A percentile compares a stretch with the other conserved stretches of the same genome.
Evolutionary conservation across 352 stramenopile species (phyloP).

Genomic region (Globisporangium nagaii): DNA sequence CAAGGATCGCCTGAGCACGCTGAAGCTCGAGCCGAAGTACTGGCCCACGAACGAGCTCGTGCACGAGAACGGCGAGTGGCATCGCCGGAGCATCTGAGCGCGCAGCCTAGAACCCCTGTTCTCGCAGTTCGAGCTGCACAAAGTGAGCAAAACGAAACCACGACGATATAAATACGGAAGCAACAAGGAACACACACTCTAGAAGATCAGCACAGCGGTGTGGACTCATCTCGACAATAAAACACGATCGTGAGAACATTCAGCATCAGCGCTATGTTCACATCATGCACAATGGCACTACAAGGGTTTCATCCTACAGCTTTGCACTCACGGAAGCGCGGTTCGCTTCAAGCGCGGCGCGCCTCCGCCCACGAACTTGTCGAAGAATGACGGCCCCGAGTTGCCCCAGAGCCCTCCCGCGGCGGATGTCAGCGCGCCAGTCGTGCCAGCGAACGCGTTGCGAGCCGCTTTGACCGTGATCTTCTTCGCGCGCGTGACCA

Average conservation of each 20-base stretch:
- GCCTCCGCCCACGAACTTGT: conserved; percentile 67
- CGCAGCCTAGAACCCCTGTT: background rate
- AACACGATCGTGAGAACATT: background rate
- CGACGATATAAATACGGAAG: too few species aligned
- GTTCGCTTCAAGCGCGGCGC: conserved; percentile 52
- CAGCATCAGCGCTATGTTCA: too few species aligned
- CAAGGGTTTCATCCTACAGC: background rate
- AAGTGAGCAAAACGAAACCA: background rate
- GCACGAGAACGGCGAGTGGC: conserved; percentile 74
- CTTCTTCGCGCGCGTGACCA: conserved; percentile 33
- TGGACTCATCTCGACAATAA: too few species aligned
- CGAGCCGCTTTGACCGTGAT: conserved; percentile 16
- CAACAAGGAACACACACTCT: too few species aligned
- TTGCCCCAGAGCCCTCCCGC: conserved; percentile 11
- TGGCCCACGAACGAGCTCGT: conserved; percentile 87
- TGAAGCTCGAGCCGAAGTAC: conserved; percentile 89
- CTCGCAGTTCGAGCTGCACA: too few species aligned
- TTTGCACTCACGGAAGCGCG: conserved; percentile 2
- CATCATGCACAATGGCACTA: too few species aligned
- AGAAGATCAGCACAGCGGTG: too few species aligned
- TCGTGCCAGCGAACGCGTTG: conserved; percentile 3
- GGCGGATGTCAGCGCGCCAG: conserved; percentile 5
- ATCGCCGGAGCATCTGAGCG: conserved; percentile 39
- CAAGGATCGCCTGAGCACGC: conserved; percentile 80
- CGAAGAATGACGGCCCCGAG: conserved; percentile 39